These are phyloP conservation scores for Heterococcus sp. DNA, from an alignment of 108 stramenopile species.

Conservation along the genomic window DNA sequence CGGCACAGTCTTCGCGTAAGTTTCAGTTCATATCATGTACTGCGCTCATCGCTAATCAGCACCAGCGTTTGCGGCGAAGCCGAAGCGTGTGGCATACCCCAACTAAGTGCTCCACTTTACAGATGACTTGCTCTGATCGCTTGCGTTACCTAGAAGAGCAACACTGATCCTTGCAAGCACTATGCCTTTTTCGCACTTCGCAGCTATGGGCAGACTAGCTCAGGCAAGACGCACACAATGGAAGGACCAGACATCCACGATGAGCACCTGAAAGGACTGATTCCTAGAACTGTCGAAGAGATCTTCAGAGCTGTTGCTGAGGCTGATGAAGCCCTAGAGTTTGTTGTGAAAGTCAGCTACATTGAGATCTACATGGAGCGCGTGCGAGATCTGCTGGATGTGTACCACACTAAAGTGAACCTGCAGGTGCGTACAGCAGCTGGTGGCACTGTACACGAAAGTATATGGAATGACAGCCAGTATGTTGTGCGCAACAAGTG, in stretches of 20 bases:
- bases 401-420: slow-evolving; percentile 12
- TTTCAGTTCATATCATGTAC: slow-evolving; percentile 5
- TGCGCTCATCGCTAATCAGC: neutral
- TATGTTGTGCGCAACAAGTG: no score
- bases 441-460: no score
- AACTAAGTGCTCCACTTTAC: neutral
- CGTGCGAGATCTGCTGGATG: slow-evolving; percentile 40
- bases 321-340: slow-evolving; percentile 34
- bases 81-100: neutral
- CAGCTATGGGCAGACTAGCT: slow-evolving; percentile 8
- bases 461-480: no score
- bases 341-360: slow-evolving; percentile 46
- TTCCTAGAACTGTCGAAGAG: slow-evolving; percentile 29
- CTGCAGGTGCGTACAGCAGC: slow-evolving; percentile 1
- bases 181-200: neutral
- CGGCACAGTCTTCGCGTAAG: slow-evolving; percentile 54
- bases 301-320: slow-evolving; percentile 18
- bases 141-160: neutral
- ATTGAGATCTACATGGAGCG: slow-evolving; percentile 46
- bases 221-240: slow-evolving; percentile 47
- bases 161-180: neutral
- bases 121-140: neutral
- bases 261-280: slow-evolving; percentile 26
- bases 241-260: slow-evolving; percentile 42
- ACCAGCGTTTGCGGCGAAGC: neutral